Evolutionary conservation across 2,329 filamentous ascomycete genomes (phyloP).

Genomic region (Ophiostoma pallidulum): DNA sequence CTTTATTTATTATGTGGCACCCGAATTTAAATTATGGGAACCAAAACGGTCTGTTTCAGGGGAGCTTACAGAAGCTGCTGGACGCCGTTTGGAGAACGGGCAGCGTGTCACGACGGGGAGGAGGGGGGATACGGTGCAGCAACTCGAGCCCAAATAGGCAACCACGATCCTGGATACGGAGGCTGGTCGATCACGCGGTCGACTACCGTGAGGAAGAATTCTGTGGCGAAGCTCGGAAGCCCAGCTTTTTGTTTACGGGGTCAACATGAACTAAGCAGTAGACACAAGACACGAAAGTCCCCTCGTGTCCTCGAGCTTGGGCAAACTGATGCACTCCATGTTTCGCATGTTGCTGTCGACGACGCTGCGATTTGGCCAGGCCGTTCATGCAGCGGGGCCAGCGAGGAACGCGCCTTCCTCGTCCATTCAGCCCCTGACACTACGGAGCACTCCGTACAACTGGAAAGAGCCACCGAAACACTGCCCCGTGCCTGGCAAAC

Average conservation of each 20-base stretch:
- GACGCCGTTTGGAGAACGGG: slow-evolving; percentile 2
- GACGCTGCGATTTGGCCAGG: slow-evolving; percentile 1
- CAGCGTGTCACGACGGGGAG: neutral
- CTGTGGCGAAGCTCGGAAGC: too few relatives aligned
- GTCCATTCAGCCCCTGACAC: slow-evolving; percentile 8
- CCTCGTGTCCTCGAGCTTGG: too few relatives aligned
- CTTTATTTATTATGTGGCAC: slow-evolving; percentile 12
- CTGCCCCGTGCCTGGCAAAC: neutral
- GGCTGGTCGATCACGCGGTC: slow-evolving; percentile 5
- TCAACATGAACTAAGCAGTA: too few relatives aligned
- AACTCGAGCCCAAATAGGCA: neutral
- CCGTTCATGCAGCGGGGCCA: slow-evolving; percentile 13
- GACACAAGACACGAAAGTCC: too few relatives aligned
- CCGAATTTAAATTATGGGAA: slow-evolving; percentile 13
- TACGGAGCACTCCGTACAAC: neutral
- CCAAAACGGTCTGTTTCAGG: slow-evolving; percentile 12
- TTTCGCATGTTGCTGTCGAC: slow-evolving; percentile 12
- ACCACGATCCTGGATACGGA: slow-evolving; percentile 3
- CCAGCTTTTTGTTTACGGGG: slow-evolving; percentile 1
- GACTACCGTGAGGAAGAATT: neutral
- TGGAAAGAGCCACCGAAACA: slow-evolving; percentile 2
- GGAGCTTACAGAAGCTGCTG: slow-evolving; percentile 12
- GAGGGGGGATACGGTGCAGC: neutral
- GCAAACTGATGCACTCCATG: slow-evolving; percentile 13
- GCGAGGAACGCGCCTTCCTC: slow-evolving; percentile 7